Evolutionary conservation across 2,329 filamentous ascomycete genomes (phyloP).

Genomic region (Talaromyces pinophilus): DNA sequence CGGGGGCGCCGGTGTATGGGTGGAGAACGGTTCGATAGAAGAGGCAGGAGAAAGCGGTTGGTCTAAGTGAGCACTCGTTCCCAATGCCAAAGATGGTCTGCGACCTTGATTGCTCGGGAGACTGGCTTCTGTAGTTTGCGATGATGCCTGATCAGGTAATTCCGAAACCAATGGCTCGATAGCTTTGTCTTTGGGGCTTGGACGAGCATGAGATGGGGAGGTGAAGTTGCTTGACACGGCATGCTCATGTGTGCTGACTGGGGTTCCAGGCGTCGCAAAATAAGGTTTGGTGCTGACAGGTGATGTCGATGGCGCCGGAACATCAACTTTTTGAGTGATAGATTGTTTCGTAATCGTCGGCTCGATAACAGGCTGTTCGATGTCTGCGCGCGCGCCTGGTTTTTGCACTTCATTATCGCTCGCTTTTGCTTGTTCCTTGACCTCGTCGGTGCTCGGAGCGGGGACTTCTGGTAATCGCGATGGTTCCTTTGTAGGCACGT

Average conservation of each 20-base stretch:
- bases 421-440: background rate
- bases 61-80: constrained; percentile 33
- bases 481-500: background rate
- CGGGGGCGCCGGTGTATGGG: constrained; percentile 68
- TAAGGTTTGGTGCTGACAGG: constrained; percentile 12
- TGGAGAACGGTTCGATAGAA: constrained; percentile 68
- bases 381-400: constrained; percentile 26
- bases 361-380: background rate
- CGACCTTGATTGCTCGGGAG: constrained; percentile 33
- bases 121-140: constrained; percentile 21
- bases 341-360: background rate
- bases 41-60: constrained; percentile 59
- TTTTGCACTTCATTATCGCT: constrained; percentile 15
- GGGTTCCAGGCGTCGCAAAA: constrained; percentile 28
- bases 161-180: background rate
- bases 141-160: constrained; percentile 24
- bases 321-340: constrained; percentile 20
- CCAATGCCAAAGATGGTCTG: constrained; percentile 33
- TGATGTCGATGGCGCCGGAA: constrained; percentile 5
- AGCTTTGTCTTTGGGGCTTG: constrained; percentile 23
- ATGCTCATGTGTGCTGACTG: constrained; percentile 30
- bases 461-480: background rate
- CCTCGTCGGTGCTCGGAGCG: background rate
- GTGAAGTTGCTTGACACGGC: constrained; percentile 27
- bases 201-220: constrained; percentile 28